Base-by-base conservation (phyloP, 352 stramenopile species). In the Phytophthora macrochlamydospora region DNA sequence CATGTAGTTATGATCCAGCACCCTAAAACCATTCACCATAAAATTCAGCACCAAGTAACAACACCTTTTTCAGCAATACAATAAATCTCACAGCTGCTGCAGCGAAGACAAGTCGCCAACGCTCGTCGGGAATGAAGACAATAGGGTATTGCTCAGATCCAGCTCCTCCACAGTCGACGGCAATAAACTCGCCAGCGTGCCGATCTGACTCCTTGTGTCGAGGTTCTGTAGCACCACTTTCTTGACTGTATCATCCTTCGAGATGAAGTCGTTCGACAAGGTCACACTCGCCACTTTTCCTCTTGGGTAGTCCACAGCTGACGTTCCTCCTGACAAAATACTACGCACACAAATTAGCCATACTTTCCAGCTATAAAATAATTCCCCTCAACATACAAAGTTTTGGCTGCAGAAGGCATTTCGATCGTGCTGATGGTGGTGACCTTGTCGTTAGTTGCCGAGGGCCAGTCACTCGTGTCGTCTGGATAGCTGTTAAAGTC, bases 1-100 rank as follows among this genome's bases (percentile, higher is more conserved):
- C 9, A 78, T 62, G 58, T 75, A 73, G 62, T 78, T 78, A 40
- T 75, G 29, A 33, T 75, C 70, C 37, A 78, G 40, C 24, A 73
- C 33, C 31, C 65, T 75, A 65, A 40, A 11, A 14, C 44, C 53
- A 32, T 13, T 48, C 48, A n/a, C 43, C 4, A 45, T 12, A 29
- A 11, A 3, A n/a, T 49, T 49, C 2, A 37, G 24, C 24, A 52
- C 4, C 13, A 12, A 5, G 3, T 18, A 9, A 6, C 24, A 52
- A 7, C 4, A 49, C 43, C 6, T 37, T 4, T 37, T 4, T 11
- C 35, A 40, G 1, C 35, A 40, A 11, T 11, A 11, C n/a, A 33
- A 48, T 40, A 18, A 14, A 18, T 42, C 69, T 7, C 65, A 77
- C 65, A 78, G 38, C 24, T 65, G 42, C 29, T 58, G 53, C 32